phyloP scores from a whole-genome alignment of 2,329 filamentous ascomycete species.

The Aspergillaceae sp. region DNA sequence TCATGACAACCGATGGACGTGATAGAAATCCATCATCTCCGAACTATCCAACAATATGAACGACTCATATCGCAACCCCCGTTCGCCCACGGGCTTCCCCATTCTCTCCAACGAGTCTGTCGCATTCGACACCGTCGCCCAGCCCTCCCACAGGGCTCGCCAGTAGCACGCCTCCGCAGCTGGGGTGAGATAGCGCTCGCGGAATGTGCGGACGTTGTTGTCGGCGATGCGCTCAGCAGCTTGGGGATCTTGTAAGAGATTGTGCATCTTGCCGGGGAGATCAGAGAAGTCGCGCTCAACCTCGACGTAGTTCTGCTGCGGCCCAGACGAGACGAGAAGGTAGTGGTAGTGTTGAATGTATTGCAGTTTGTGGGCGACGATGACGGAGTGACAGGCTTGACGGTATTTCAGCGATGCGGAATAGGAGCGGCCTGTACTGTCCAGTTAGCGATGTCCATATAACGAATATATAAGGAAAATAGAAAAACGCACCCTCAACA shows the following conservation, averaged over 20 bases:
- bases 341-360: slow-evolving; percentile 38
- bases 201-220: slow-evolving; percentile 34
- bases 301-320: slow-evolving; percentile 37
- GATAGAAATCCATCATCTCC: slow-evolving; percentile 7
- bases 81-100: background rate
- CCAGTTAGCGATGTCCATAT: background rate
- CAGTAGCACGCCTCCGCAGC: slow-evolving; percentile 43
- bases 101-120: background rate
- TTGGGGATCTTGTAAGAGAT: slow-evolving; percentile 24
- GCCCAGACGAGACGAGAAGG: slow-evolving; percentile 29
- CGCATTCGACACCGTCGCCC: slow-evolving; percentile 6
- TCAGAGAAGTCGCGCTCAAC: slow-evolving; percentile 46
- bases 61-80: slow-evolving; percentile 13
- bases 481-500: slow-evolving; percentile 33
- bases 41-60: slow-evolving; percentile 12
- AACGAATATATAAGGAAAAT: background rate
- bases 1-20: background rate
- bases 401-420: slow-evolving; percentile 21
- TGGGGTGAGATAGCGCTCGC: slow-evolving; percentile 39
- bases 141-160: slow-evolving; percentile 30
- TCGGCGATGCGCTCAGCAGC: slow-evolving; percentile 36
- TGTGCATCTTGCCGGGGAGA: slow-evolving; percentile 28
- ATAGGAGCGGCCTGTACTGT: slow-evolving; percentile 24
- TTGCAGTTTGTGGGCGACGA: slow-evolving; percentile 35
- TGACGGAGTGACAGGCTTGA: slow-evolving; percentile 36